A percentile compares a stretch with the other conserved stretches of the same genome.
phyloP scores from a whole-genome alignment of 2,329 filamentous ascomycete genomes.

The Aureobasidium melanogenum region DNA sequence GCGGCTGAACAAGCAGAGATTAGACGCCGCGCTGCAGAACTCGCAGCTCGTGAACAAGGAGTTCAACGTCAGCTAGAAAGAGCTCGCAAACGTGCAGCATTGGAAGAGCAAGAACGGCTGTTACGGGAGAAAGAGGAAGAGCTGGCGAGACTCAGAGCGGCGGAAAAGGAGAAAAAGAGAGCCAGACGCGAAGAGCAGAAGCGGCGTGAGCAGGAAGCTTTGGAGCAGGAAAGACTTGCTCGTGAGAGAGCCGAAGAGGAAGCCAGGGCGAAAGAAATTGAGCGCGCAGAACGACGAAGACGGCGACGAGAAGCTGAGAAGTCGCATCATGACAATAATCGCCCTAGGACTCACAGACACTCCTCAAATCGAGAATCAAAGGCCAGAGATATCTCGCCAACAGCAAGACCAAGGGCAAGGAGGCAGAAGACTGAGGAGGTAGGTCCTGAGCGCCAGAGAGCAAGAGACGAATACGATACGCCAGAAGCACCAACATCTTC shows the following conservation, averaged over 20 bases:
- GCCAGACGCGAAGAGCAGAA: background rate
- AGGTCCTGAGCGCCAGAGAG: background rate
- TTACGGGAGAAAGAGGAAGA: background rate
- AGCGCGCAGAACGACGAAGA: background rate
- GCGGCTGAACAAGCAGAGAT: background rate
- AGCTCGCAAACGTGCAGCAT: background rate
- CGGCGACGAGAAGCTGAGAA: background rate
- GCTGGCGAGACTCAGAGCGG: background rate
- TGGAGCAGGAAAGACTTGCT: background rate
- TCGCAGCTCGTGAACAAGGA: background rate
- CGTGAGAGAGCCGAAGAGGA: background rate
- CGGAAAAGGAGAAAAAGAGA: background rate
- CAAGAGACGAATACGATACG: background rate
- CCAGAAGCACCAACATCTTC: background rate
- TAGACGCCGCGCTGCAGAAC: background rate
- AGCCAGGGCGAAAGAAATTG: background rate
- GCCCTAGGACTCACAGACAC: background rate
- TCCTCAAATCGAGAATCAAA: background rate
- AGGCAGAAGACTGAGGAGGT: background rate
- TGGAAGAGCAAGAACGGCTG: background rate
- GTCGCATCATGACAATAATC: background rate
- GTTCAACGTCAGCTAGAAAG: background rate
- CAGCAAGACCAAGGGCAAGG: background rate
- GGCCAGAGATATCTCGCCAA: background rate
- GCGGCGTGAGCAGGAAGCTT: background rate